A percentile compares a stretch with the other conserved stretches of the same genome.
phyloP scores from a whole-genome alignment of 164 flowering plant genomes.

The Amborella trichopoda region DNA sequence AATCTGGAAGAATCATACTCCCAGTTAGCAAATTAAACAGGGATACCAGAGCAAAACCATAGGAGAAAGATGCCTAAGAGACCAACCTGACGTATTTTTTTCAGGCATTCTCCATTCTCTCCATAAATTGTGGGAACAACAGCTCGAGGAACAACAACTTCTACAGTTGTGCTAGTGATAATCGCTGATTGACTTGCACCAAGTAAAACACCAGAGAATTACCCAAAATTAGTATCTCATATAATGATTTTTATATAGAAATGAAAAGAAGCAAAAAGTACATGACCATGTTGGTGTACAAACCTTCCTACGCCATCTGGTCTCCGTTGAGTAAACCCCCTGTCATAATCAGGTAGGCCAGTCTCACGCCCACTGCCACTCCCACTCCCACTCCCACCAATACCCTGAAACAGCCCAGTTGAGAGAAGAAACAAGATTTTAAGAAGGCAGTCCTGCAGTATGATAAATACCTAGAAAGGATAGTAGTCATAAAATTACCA shows the following conservation, averaged over 20 bases:
- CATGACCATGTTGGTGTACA: slow-evolving; percentile 8
- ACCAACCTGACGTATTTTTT: slow-evolving; percentile 66
- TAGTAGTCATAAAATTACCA: too few species aligned
- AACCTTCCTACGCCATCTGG: slow-evolving; percentile 57
- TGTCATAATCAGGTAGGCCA: slow-evolving; percentile 48
- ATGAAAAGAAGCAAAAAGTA: not conserved
- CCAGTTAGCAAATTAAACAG: too few species aligned
- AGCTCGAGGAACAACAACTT: slow-evolving; percentile 83
- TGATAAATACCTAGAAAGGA: too few species aligned
- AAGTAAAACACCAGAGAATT: slow-evolving; percentile 5
- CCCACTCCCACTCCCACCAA: too few species aligned
- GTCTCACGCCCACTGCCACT: slow-evolving; percentile 42
- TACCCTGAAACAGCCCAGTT: too few species aligned
- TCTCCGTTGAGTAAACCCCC: slow-evolving; percentile 57
- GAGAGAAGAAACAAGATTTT: too few species aligned
- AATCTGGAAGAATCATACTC: slow-evolving; percentile 34
- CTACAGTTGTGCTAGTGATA: slow-evolving; percentile 81
- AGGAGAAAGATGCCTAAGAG: too few species aligned
- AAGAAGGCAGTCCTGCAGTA: too few species aligned
- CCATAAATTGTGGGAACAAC: slow-evolving; percentile 75
- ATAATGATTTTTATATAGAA: too few species aligned
- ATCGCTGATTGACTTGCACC: slow-evolving; percentile 63
- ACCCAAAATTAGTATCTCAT: not conserved
- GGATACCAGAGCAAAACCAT: not conserved
- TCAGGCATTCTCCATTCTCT: slow-evolving; percentile 76